phyloP scores from a whole-genome alignment of 208 protist species.

The Wallacemonas sp. region DNA sequence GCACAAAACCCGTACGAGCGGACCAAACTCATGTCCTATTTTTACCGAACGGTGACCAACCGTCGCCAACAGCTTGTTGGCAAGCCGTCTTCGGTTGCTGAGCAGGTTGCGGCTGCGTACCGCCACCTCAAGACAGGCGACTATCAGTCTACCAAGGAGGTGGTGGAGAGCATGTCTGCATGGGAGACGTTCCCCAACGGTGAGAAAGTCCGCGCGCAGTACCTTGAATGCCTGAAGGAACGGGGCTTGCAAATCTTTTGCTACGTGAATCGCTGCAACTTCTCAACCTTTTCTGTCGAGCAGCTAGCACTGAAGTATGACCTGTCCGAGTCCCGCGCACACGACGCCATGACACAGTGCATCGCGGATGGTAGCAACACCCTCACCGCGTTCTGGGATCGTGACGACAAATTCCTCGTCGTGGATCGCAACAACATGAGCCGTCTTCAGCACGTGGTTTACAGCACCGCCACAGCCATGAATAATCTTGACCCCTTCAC shows the following conservation, averaged over 20 bases:
- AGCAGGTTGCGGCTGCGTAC: conserved; percentile 68
- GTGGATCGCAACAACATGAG: conserved; percentile 81
- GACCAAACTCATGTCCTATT: conserved; percentile 63
- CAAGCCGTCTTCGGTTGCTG: conserved; percentile 58
- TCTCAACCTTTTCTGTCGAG: conserved; percentile 74
- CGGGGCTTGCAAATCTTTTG: conserved; percentile 79
- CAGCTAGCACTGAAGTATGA: conserved; percentile 80
- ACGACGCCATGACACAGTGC: conserved; percentile 64
- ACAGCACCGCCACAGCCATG: conserved; percentile 65
- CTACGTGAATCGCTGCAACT: conserved; percentile 73
- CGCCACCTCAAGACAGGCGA: conserved; percentile 70
- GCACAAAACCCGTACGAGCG: conserved; percentile 81
- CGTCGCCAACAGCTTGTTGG: conserved; percentile 39
- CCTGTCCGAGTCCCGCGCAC: conserved; percentile 60
- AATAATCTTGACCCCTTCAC: conserved; percentile 63
- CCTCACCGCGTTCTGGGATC: conserved; percentile 85
- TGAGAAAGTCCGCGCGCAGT: conserved; percentile 42
- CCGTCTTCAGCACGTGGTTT: conserved; percentile 81
- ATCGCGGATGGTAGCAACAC: conserved; percentile 69
- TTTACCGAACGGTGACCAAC: conserved; percentile 63
- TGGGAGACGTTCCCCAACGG: conserved; percentile 64
- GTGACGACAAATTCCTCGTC: conserved; percentile 76
- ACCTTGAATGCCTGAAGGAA: conserved; percentile 66
- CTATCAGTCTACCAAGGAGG: conserved; percentile 51
- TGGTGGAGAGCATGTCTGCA: conserved; percentile 61